Evolutionary conservation across 106 monocot species (phyloP), one percentile per base, ranked within the genome.

Genomic region (Apostasia shenzhenica): DNA sequence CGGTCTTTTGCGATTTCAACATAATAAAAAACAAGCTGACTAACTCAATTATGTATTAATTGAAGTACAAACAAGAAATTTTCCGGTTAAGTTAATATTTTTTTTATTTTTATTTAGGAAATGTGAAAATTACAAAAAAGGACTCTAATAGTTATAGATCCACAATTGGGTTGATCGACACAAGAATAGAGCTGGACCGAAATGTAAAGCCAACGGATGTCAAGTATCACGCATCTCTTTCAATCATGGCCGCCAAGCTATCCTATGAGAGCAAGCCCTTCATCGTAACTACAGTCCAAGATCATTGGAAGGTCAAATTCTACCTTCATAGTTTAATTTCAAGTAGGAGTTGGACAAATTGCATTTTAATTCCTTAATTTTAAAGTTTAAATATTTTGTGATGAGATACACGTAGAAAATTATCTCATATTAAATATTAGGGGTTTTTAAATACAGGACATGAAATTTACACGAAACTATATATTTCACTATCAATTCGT

Each of bases 181-280:
- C 60, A 14, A 80, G 88, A 72, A 12, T 73, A 14, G 67, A 86
- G 0, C 72, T 93, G 52, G 85, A 82, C 57, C 43, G 59, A 57
- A 68, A 42, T 0, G 75, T 89, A 41, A 49, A 52, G 9, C 70
- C 68, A 7, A 52, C 14, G 9, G 83, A 83, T 12, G 37, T 14
- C 0, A 80, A 57, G 56, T 89, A 86, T 59, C 48, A 75, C 59
- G 77, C 81, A 42, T 72, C 73, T 1, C 84, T 91, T 2, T 74
- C 77, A 0, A 73, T 84, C 44, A 87, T 91, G 91, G 91, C 87
- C 6, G 62, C 91, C 49, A 91, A 91, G 64, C 55, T 87, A 12
- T 76, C 86, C 6, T 87, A 87, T 54, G 91, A 91, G 73, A 86
- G 86, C 61, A 61, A 86, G 41, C 49, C 68, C 8, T 55, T 48